Base-by-base conservation (phyloP, 2,329 filamentous ascomycete species). In the Diaporthe sp. region DNA sequence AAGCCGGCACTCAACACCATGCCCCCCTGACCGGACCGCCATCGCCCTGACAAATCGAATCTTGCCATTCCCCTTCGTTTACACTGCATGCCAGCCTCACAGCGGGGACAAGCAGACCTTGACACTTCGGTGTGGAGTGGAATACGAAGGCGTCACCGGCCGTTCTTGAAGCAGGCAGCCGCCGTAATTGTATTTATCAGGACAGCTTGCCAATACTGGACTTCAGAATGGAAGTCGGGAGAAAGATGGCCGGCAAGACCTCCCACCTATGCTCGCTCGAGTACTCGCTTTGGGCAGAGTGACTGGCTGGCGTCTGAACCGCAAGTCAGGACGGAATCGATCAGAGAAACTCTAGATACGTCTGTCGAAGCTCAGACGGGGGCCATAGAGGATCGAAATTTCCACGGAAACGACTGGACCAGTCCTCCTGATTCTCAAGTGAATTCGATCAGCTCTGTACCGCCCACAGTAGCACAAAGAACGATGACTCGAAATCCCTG, bases 1-100 rank as follows among this genome's bases (percentile, higher is more conserved):
- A 72, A 47, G 53, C 55, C 63, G 63, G 63, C 47, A 39, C n/a
- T 53, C 65, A 68, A 53, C 65, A 53, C 20, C 63, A 39, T 15
- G 4, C 13, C n/a, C 65, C 65, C 65, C 47, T 68, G 63, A 25
- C 31, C 25, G 6, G 28, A 22, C 25, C 20, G 44, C 28, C 42
- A 51, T 37, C 12, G 31, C 28, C 44, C 13, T 31, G 15, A 51
- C 63, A 67, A 37, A 67, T 67, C 3, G 42, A 67, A 37, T 25
- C 47, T 28, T 25, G 9, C 47, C 12, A 4, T 51, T 68, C 7
- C 4, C 22, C 8, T n/a, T 37, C 44, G 12, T 51, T 39, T 17
- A 10, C 22, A n/a, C 12, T 17, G n/a, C 39, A 47, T 44, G 37
- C 37, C 60, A 63, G 60, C 60, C 15, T 28, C 39, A 15, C n/a